Evolutionary conservation across 768 basidiomycete species (phyloP), one percentile per base, ranked within the genome.

Genomic region (Kwoniella bestiolae): DNA sequence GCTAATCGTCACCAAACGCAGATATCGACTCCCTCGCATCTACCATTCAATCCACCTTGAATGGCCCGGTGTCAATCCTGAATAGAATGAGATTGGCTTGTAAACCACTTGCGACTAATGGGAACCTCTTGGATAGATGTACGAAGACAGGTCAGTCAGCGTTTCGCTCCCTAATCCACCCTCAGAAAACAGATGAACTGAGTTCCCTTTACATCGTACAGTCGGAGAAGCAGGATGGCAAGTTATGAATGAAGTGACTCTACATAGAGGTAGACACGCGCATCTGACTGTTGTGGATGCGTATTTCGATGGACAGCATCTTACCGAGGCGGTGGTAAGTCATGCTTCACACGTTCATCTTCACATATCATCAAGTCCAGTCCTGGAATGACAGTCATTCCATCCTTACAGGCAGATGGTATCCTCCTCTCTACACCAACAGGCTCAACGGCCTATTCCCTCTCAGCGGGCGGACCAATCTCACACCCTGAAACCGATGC

Each of bases 161-260:
- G 41, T 32, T 26, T 18, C 29, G 14, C n/a, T 55, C 14, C 21
- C 18, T 47, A 8, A 9, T 34, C 6, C 35, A 18, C n/a, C n/a
- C n/a, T n/a, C n/a, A n/a, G n/a, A n/a, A n/a, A n/a, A n/a, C n/a
- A n/a, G n/a, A n/a, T n/a, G n/a, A 34, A 41, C 31, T 25, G 35
- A 63, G 25, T 12, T 38, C 26, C 31, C 11, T 26, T 11, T 62
- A 51, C 63, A 57, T 16, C 16, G 28, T 69, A 16, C 21, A 76
- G 74, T 76, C 25, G 74, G 73, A 4, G 67, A 71, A 18, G 70
- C 66, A 90, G 93, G 89, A 69, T 94, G 91, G 90, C 94, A 95
- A 80, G 94, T 95, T 38, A 94, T 97, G 92, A 97, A 97, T 76
- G 94, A 97, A 81, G 88, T 97, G 63, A 89, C 92, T 3, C 83